Conservation (phyloP, 108 stramenopile genomes). For the Cyclotella atomus region DNA sequence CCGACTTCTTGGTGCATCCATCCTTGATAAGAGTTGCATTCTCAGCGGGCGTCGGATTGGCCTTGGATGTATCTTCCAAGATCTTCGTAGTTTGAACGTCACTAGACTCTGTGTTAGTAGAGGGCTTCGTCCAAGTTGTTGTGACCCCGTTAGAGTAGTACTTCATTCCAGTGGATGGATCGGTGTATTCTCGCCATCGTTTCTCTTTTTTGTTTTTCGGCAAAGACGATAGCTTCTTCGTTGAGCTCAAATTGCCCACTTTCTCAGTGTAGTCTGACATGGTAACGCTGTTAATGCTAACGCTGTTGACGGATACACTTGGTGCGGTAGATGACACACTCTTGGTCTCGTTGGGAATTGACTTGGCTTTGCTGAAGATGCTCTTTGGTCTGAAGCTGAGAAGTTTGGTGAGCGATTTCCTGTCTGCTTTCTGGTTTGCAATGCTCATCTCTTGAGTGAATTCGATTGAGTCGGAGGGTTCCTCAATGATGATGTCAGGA, state of each 20-base stretch:
- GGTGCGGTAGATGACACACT: background rate
- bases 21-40: background rate
- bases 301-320: slow-evolving; percentile 1
- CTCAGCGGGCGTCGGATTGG: slow-evolving; percentile 5
- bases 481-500: background rate
- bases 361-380: background rate
- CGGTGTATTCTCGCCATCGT: slow-evolving; percentile 61
- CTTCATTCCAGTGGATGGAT: slow-evolving; percentile 54
- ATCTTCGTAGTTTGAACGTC: background rate
- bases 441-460: background rate
- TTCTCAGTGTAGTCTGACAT: background rate
- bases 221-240: background rate
- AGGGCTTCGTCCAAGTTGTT: slow-evolving; percentile 75
- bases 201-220: background rate
- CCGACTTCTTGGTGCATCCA: background rate
- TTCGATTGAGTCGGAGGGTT: background rate
- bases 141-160: slow-evolving; percentile 74
- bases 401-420: background rate
- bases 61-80: slow-evolving; percentile 17
- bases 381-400: background rate
- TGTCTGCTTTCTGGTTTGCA: background rate
- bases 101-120: background rate
- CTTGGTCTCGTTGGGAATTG: background rate
- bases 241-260: background rate
- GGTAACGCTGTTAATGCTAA: background rate